Percentiles rank a stretch among this genome's conserved stretches.
Conservation (phyloP, 768 basidiomycete genomes). For the Mycena pura region DNA sequence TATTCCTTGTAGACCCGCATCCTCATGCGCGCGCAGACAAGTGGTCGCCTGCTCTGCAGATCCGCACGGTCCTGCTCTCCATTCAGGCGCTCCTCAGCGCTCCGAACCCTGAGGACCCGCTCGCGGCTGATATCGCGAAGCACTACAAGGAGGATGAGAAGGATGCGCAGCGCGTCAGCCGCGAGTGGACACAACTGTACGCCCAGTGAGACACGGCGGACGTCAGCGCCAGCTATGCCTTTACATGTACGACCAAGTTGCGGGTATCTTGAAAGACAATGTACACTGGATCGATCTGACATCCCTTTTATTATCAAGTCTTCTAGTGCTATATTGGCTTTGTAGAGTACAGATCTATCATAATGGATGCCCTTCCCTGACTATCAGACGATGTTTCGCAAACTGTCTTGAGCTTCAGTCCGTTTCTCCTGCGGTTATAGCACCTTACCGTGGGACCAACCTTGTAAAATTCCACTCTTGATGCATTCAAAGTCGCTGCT, state of each 20-base stretch:
- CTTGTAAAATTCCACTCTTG: no score
- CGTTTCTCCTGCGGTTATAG: no score
- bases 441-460: no score
- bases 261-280: conserved; percentile 23
- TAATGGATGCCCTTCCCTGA: no score
- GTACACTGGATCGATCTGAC: conserved; percentile 20
- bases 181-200: conserved; percentile 94
- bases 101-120: conserved; percentile 95
- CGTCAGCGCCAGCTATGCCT: neutral
- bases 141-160: conserved; percentile 98
- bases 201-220: conserved; percentile 46
- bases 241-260: conserved; percentile 16
- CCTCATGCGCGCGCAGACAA: conserved; percentile 67
- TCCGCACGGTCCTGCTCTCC: conserved; percentile 95
- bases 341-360: no score
- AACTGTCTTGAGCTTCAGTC: no score
- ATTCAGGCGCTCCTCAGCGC: conserved; percentile 96
- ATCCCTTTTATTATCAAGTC: no score
- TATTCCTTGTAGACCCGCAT: neutral
- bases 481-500: no score
- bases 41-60: conserved; percentile 99
- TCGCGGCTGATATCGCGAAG: conserved; percentile 94
- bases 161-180: conserved; percentile 90
- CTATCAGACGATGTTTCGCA: no score
- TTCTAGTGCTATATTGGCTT: no score